A percentile compares a stretch with the other conserved stretches of the same genome.
These are phyloP conservation scores for Aspergillus sp. DNA, from an alignment of 2,329 filamentous ascomycete species.

Conservation along the genomic window DNA sequence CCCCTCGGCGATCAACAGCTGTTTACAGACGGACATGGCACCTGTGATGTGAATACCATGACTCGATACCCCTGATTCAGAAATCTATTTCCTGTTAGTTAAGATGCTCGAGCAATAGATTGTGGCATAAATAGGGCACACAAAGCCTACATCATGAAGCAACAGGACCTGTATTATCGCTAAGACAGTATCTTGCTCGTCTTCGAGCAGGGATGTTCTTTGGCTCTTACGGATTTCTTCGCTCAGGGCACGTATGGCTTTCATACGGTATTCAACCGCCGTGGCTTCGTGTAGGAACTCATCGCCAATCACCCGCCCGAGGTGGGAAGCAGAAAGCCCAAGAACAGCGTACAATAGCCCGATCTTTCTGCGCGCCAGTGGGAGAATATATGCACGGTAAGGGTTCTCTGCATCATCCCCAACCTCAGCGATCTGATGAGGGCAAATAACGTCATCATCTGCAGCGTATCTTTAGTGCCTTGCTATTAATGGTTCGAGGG, in stretches of 20 bases:
- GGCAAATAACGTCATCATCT: conserved; percentile 33
- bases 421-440: conserved; percentile 32
- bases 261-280: conserved; percentile 32
- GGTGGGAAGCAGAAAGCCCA: conserved; percentile 31
- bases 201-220: conserved; percentile 21
- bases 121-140: too few species aligned
- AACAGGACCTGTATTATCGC: conserved; percentile 34
- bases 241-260: conserved; percentile 31
- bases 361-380: conserved; percentile 31
- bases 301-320: conserved; percentile 26
- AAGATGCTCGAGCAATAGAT: background rate
- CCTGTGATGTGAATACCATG: conserved; percentile 37
- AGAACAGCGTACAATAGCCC: conserved; percentile 32
- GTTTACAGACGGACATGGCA: conserved; percentile 35
- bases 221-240: conserved; percentile 30
- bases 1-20: conserved; percentile 25
- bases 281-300: conserved; percentile 25
- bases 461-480: background rate
- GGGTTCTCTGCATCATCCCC: conserved; percentile 27
- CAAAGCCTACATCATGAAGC: conserved; percentile 31
- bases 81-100: conserved; percentile 25
- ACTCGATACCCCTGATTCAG: conserved; percentile 33
- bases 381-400: conserved; percentile 32
- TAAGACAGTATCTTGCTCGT: conserved; percentile 32
- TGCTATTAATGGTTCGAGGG: background rate